These are phyloP conservation scores for Sporisorium reilianum DNA, from an alignment of 1,284 basidiomycete species.

Conservation along the genomic window DNA sequence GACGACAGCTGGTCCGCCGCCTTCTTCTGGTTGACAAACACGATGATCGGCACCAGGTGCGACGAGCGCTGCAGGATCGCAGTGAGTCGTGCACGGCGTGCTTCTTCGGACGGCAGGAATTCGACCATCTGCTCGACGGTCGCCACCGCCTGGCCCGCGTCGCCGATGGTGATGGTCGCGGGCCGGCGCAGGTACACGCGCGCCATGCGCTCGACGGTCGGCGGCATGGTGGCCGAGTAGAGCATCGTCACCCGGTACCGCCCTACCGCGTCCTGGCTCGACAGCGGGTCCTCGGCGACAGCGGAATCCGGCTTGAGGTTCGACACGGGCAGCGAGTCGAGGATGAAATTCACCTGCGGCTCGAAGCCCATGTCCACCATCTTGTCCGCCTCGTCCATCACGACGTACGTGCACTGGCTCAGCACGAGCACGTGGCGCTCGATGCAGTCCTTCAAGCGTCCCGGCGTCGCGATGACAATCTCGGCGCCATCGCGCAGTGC, in stretches of 20 bases:
- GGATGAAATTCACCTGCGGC: constrained; percentile 90
- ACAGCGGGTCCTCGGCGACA: constrained; percentile 65
- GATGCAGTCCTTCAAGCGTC: constrained; percentile 95
- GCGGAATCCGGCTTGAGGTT: constrained; percentile 82
- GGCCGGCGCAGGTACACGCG: constrained; percentile 92
- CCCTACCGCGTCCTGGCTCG: constrained; percentile 41
- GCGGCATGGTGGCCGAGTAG: constrained; percentile 98
- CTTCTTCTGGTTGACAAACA: constrained; percentile 99
- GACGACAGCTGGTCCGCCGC: constrained; percentile 95
- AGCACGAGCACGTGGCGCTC: constrained; percentile 95
- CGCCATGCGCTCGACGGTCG: constrained; percentile 91
- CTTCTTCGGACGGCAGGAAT: constrained; percentile 90
- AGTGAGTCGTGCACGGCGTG: constrained; percentile 89
- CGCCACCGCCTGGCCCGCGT: constrained; percentile 95
- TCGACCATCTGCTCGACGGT: constrained; percentile 97
- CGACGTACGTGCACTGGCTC: constrained; percentile 94
- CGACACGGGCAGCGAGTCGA: constrained; percentile 88
- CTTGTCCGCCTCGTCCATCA: constrained; percentile 99
- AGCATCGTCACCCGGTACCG: constrained; percentile 74
- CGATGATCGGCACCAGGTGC: constrained; percentile 91
- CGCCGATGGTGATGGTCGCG: constrained; percentile 96
- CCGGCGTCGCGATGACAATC: constrained; percentile 97
- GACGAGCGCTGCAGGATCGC: constrained; percentile 85
- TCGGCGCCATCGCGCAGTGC: constrained; percentile 94
- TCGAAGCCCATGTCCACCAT: constrained; percentile 99